Evolutionary conservation across 2,329 filamentous ascomycete species (phyloP).

Genomic region (Aspergillus terreus): DNA sequence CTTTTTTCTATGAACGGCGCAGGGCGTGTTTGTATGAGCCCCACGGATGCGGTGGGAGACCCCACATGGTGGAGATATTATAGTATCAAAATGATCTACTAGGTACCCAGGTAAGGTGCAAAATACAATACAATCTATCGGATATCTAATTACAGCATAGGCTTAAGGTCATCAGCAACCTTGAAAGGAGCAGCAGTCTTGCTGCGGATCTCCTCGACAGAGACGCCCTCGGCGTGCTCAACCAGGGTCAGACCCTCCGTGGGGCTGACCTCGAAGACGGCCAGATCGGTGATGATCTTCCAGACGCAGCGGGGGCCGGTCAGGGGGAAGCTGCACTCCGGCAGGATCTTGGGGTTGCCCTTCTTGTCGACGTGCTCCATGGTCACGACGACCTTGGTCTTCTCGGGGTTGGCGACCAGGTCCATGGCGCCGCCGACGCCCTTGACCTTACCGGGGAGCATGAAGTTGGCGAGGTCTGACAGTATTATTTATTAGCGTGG

Average conservation of each 20-base stretch:
- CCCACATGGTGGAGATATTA: neutral
- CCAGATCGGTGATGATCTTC: slow-evolving; percentile 70
- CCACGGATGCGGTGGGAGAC: neutral
- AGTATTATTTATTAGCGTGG: slow-evolving; percentile 6
- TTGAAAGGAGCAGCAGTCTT: slow-evolving; percentile 69
- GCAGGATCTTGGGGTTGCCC: slow-evolving; percentile 63
- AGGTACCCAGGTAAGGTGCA: too few species aligned
- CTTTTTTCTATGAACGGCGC: neutral
- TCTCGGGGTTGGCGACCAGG: slow-evolving; percentile 67
- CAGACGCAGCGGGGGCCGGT: slow-evolving; percentile 64
- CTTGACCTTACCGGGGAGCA: slow-evolving; percentile 83
- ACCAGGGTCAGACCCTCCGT: slow-evolving; percentile 52
- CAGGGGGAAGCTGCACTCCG: slow-evolving; percentile 59
- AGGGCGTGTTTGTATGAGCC: neutral
- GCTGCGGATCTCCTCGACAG: slow-evolving; percentile 63
- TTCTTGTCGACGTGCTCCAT: slow-evolving; percentile 70
- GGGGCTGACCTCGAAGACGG: slow-evolving; percentile 71
- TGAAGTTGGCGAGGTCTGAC: slow-evolving; percentile 76
- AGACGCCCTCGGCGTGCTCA: slow-evolving; percentile 67
- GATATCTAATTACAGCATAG: slow-evolving; percentile 38
- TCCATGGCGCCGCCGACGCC: slow-evolving; percentile 81
- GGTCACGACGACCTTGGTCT: slow-evolving; percentile 68
- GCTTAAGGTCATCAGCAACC: slow-evolving; percentile 57
- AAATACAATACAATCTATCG: neutral
- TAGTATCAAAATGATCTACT: neutral